Percentiles rank a stretch among this genome's conserved stretches.
phyloP scores from a whole-genome alignment of 257 asterid genomes.

The Solanum commersonii region DNA sequence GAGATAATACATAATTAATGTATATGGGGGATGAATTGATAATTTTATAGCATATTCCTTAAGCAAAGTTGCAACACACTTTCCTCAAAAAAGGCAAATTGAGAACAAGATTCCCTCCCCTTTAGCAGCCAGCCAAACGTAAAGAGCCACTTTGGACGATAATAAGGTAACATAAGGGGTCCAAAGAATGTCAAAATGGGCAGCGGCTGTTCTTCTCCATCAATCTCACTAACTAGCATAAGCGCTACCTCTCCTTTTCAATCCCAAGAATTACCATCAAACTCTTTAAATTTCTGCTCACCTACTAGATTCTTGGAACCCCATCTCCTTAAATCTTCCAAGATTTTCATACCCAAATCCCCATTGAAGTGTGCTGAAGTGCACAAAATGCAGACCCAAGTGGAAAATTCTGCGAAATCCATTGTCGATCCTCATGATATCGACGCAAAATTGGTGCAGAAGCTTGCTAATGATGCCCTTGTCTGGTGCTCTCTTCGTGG shows the following conservation, averaged over 20 bases:
- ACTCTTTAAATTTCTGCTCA: not conserved
- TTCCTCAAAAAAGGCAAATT: not conserved
- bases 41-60: not conserved
- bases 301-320: slow-evolving; percentile 2
- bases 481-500: slow-evolving; percentile 92
- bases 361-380: slow-evolving; percentile 21
- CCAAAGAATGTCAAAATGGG: slow-evolving; percentile 20
- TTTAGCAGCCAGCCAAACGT: not conserved
- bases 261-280: slow-evolving; percentile 4
- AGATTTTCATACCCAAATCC: slow-evolving; percentile 21
- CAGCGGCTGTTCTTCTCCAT: slow-evolving; percentile 5
- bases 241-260: slow-evolving; percentile 1
- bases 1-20: not conserved
- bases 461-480: slow-evolving; percentile 65
- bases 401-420: slow-evolving; percentile 14
- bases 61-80: not conserved
- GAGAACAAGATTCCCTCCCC: not conserved
- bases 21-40: not conserved
- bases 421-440: slow-evolving; percentile 52
- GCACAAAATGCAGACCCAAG: slow-evolving; percentile 7
- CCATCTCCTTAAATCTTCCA: slow-evolving; percentile 13
- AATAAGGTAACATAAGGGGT: not conserved
- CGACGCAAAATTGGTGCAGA: slow-evolving; percentile 46
- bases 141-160: not conserved
- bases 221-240: not conserved